A percentile compares a stretch with the other conserved stretches of the same genome.
Evolutionary conservation across 805 yeast genomes (phyloP).

Genomic region (Zygosaccharomyces siamensis): DNA sequence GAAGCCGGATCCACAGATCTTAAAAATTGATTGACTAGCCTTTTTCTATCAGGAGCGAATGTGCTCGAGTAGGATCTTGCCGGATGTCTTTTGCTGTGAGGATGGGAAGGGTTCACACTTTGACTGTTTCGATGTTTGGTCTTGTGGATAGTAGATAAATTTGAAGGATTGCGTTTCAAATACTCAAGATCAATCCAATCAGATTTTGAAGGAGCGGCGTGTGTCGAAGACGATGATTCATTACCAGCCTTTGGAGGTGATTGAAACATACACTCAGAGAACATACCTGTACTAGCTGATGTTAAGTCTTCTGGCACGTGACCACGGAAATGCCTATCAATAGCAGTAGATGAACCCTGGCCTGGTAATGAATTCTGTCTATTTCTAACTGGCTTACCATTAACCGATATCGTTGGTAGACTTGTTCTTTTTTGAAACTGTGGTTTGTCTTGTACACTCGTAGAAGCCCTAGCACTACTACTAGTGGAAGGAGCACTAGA

Average conservation of each 20-base stretch:
- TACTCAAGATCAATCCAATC: conserved; percentile 4
- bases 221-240: conserved; percentile 5
- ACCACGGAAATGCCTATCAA: conserved; percentile 13
- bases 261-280: conserved; percentile 27
- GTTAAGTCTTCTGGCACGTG: conserved; percentile 20
- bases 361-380: not conserved
- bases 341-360: conserved; percentile 1
- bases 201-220: conserved; percentile 2
- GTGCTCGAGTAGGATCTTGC: conserved; percentile 10
- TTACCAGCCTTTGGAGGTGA: conserved; percentile 10
- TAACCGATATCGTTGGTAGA: conserved; percentile 14
- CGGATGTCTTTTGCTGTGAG: conserved; percentile 6
- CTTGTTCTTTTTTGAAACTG: conserved; percentile 3
- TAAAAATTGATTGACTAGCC: conserved; percentile 28
- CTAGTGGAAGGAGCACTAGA: conserved; percentile 1
- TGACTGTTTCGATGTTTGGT: conserved; percentile 1
- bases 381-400: conserved; percentile 10
- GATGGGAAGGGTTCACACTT: not conserved
- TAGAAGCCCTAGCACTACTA: not conserved
- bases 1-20: conserved; percentile 23
- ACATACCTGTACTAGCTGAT: conserved; percentile 29
- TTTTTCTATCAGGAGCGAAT: conserved; percentile 19
- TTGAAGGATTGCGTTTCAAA: conserved; percentile 1
- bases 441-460: not conserved
- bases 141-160: not conserved